Base-by-base conservation (phyloP, 768 basidiomycete species). In the Suillus tomentosus region DNA sequence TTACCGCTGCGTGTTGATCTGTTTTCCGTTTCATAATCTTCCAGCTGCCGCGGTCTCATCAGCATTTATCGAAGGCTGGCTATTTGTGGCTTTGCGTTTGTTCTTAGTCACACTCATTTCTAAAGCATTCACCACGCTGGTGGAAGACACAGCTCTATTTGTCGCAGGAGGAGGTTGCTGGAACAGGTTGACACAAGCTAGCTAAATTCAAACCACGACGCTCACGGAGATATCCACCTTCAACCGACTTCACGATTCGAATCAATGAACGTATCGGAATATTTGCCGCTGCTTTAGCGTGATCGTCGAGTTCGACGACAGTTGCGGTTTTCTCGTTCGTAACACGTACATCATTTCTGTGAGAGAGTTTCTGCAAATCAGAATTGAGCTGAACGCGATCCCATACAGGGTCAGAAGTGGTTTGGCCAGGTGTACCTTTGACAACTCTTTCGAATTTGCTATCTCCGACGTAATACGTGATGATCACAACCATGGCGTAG, bases 301-400 rank as follows among this genome's bases (percentile, higher is more conserved):
- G 27, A 84, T 64, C 10, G 69, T 62, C 6, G 77, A 69, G 53
- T 78, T 75, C 0, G 72, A 62, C n/a, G 77, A 64, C 2, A 93
- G 77, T 2, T 79, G 79, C n/a, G 92, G 79, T 74, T 92, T 94
- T 65, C 0, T 31, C 0, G 76, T 82, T 50, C 85, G 79, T 31
- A 90, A 86, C 9, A 84, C 81, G 39, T 79, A 72, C 68, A 84
- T 86, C 65, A 86, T 80, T 59, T 86, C 84, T 2, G 79, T 77
- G 43, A 92, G 79, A n/a, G 87, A 85, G n/a, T 79, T 76, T 67
- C 91, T 93, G 69, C 53, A 13, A 50, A 42, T 55, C 40, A 24
- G 40, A 45, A 45, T 19, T 45, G n/a, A 31, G 19, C 53, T 64
- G 42, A 72, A 62, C 62, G 61, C 45, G n/a, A 62, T 17, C 19